Evolutionary conservation across 1,284 basidiomycete species (phyloP).

Genomic region (Boletellus dicymbophilus): DNA sequence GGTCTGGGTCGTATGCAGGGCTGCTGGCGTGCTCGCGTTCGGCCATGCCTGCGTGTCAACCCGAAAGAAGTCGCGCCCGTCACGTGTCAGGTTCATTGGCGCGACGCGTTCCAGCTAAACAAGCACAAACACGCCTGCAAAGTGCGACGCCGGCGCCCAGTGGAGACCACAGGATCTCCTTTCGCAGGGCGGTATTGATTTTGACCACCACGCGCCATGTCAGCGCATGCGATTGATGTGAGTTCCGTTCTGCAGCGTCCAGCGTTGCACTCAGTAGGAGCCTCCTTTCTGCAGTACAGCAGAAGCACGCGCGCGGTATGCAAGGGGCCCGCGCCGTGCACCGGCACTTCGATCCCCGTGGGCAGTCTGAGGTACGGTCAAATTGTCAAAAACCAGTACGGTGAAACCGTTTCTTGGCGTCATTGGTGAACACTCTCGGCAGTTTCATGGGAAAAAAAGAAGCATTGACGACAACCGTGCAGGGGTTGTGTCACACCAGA

Average conservation of each 20-base stretch:
- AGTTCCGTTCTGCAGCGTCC: slow-evolving; percentile 7
- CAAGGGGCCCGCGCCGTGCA: slow-evolving; percentile 62
- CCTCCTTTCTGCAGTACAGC: slow-evolving; percentile 56
- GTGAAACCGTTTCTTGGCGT: slow-evolving; percentile 69
- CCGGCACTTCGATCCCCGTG: slow-evolving; percentile 49
- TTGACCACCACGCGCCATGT: slow-evolving; percentile 16
- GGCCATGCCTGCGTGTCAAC: slow-evolving; percentile 6
- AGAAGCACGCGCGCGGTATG: slow-evolving; percentile 69
- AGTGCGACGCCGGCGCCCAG: not conserved
- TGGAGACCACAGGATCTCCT: no score
- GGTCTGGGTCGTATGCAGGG: slow-evolving; percentile 74
- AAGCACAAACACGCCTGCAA: slow-evolving; percentile 15
- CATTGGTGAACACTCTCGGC: slow-evolving; percentile 56
- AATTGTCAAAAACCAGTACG: slow-evolving; percentile 44
- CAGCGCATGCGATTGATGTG: slow-evolving; percentile 47
- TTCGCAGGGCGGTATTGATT: not conserved
- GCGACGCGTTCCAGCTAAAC: slow-evolving; percentile 30
- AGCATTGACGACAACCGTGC: slow-evolving; percentile 1
- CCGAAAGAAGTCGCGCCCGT: slow-evolving; percentile 6
- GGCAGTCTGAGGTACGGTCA: slow-evolving; percentile 67
- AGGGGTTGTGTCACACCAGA: slow-evolving; percentile 73
- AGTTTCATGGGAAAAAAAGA: slow-evolving; percentile 16
- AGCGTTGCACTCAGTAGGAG: slow-evolving; percentile 9
- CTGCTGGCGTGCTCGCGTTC: slow-evolving; percentile 13
- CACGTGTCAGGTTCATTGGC: slow-evolving; percentile 25